Base-by-base conservation (phyloP, 768 basidiomycete genomes). In the Lactarius tabidus region DNA sequence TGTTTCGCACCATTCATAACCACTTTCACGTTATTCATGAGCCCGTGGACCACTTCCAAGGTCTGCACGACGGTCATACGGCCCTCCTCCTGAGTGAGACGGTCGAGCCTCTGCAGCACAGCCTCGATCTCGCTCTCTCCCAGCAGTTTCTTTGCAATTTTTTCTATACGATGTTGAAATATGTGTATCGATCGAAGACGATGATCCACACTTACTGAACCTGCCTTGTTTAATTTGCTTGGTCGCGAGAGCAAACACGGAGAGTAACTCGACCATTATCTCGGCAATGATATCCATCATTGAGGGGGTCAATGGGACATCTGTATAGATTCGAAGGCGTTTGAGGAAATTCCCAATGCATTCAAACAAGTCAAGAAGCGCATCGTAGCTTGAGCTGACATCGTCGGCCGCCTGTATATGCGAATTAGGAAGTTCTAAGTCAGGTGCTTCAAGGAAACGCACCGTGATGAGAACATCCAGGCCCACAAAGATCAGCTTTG, bases 341-440 rank as follows among this genome's bases (percentile, higher is more conserved):
- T 26, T 52, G 17, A 63, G 45, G 43, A 63, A 58, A 28, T 17
- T 58, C 17, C 23, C 51, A n/a, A 63, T 41, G 6, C 35, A 63
- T 10, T 52, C 48, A 12, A 63, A 63, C n/a, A 63, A 9, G 6
- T 52, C 57, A 6, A 58, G 10, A 15, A 63, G 57, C 0, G 57
- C 23, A n/a, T 58, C 62, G n/a, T 38, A 57, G 26, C 45, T 36
- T 9, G 48, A 57, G 17, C 28, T 52, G 15, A 62, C 54, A 1
- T 20, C 41, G 20, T 12, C 18, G 3, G 61, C 39, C 2, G 18
- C 33, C 61, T 63, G 1, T 0, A 23, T 2, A 38, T 3, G 5
- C 12, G 20, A 14, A n/a, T 31, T 15, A 17, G 18, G 28, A 0
- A 14, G 18, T 8, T 33, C 26, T 20, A 14, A 15, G 36, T 5